Percentiles rank a stretch among this genome's conserved stretches.
phyloP scores from a whole-genome alignment of 2,329 filamentous ascomycete genomes.

The Magnaporthiopsis poae region DNA sequence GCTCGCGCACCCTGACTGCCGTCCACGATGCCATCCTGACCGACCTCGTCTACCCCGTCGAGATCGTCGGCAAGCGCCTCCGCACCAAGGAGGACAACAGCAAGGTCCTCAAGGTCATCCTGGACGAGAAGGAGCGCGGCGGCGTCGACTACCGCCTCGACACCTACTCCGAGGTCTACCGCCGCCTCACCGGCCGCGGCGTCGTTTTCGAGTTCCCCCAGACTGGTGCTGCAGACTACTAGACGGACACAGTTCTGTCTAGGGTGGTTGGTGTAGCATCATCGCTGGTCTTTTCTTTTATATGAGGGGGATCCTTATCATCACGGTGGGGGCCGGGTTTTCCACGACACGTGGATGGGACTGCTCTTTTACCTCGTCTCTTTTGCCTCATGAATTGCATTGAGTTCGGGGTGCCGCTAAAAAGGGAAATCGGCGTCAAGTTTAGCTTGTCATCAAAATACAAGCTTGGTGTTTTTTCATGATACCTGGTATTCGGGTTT shows the following conservation, averaged over 20 bases:
- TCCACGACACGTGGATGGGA: constrained; percentile 2
- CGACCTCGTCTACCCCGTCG: constrained; percentile 98
- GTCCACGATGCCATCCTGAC: constrained; percentile 97
- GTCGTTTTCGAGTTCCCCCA: constrained; percentile 99
- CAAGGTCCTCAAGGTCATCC: constrained; percentile 97
- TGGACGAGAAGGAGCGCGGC: constrained; percentile 99
- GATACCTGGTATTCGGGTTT: constrained; percentile 6
- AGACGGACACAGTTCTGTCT: constrained; percentile 28
- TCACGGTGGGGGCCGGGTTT: background rate
- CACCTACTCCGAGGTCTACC: constrained; percentile 99
- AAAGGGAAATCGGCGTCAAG: constrained; percentile 22
- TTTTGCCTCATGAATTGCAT: constrained; percentile 11
- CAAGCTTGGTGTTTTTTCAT: constrained; percentile 9
- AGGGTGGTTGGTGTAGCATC: background rate
- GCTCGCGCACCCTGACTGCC: constrained; percentile 92
- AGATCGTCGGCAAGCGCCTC: constrained; percentile 98
- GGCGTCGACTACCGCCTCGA: constrained; percentile 99
- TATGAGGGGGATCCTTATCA: constrained; percentile 2
- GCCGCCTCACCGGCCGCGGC: constrained; percentile 87
- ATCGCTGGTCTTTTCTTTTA: background rate
- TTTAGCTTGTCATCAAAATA: constrained; percentile 19
- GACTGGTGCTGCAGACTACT: constrained; percentile 68
- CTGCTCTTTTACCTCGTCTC: constrained; percentile 1
- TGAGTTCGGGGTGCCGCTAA: constrained; percentile 10
- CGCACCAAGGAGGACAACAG: constrained; percentile 97